A percentile compares a stretch with the other conserved stretches of the same genome.
These are phyloP conservation scores for Conidiobolus incongruus DNA, from an alignment of 371 early-diverging fungal genomes.

Conservation along the genomic window DNA sequence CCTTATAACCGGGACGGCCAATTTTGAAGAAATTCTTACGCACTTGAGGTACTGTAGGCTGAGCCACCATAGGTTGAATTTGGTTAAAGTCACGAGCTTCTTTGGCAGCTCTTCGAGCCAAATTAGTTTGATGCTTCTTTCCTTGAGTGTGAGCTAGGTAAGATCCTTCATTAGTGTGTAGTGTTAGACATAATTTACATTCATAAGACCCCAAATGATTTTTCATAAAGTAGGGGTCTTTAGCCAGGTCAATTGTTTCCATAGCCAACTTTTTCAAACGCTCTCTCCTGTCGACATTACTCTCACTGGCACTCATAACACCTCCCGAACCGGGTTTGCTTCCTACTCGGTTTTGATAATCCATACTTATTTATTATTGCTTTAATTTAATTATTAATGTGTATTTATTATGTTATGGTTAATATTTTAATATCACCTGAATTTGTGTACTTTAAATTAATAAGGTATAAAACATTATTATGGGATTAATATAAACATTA, in stretches of 20 bases:
- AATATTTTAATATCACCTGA: no score
- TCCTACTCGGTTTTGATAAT: constrained; percentile 45
- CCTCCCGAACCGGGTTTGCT: constrained; percentile 83
- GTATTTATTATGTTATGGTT: no score
- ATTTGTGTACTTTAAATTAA: no score
- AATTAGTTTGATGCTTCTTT: constrained; percentile 93
- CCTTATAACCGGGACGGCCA: constrained; percentile 94
- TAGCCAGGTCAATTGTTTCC: constrained; percentile 90
- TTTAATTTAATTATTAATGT: no score
- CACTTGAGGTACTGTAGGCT: constrained; percentile 15
- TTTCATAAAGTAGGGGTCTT: constrained; percentile 95
- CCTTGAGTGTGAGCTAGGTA: constrained; percentile 97
- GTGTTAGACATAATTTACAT: constrained; percentile 86
- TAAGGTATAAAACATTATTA: no score
- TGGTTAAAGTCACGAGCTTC: constrained; percentile 59
- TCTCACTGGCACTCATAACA: constrained; percentile 59
- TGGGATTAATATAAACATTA: no score
- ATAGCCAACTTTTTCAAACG: constrained; percentile 86
- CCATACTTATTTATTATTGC: constrained; percentile 16
- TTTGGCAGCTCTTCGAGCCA: constrained; percentile 77
- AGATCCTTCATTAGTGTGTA: constrained; percentile 90
- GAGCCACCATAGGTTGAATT: constrained; percentile 14
- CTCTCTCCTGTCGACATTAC: constrained; percentile 84
- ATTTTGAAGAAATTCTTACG: constrained; percentile 68
- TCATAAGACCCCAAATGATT: constrained; percentile 96